A percentile compares a stretch with the other conserved stretches of the same genome.
Conservation (phyloP, 2,329 filamentous ascomycete species). For the Fusarium annulatum region DNA sequence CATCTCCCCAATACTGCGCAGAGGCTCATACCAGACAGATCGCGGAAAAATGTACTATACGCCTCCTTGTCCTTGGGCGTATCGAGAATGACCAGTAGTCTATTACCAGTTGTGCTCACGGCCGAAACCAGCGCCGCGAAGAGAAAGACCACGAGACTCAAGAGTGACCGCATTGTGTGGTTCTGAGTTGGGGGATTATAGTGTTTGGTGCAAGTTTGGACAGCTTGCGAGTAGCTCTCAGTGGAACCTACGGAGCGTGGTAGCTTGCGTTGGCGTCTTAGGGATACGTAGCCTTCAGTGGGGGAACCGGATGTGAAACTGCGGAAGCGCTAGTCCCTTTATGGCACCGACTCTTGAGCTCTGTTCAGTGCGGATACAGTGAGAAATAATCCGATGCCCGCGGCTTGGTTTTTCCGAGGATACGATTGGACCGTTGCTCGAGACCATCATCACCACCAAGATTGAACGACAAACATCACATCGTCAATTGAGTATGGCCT, state of each 20-base stretch:
- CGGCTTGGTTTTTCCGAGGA: slow-evolving; percentile 48
- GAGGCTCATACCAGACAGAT: slow-evolving; percentile 69
- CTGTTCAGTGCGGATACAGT: background rate
- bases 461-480: slow-evolving; percentile 35
- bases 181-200: slow-evolving; percentile 24
- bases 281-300: slow-evolving; percentile 53
- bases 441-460: slow-evolving; percentile 39
- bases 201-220: slow-evolving; percentile 37
- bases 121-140: slow-evolving; percentile 77
- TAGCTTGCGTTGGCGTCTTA: slow-evolving; percentile 46
- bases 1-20: background rate
- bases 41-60: slow-evolving; percentile 84
- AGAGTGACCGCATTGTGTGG: slow-evolving; percentile 74
- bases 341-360: background rate
- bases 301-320: slow-evolving; percentile 8
- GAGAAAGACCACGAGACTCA: slow-evolving; percentile 76
- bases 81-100: slow-evolving; percentile 88
- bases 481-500: slow-evolving; percentile 52
- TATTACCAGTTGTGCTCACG: slow-evolving; percentile 80
- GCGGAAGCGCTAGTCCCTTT: slow-evolving; percentile 20
- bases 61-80: slow-evolving; percentile 81
- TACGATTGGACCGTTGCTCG: slow-evolving; percentile 42
- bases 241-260: slow-evolving; percentile 19
- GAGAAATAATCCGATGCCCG: slow-evolving; percentile 42
- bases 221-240: slow-evolving; percentile 43